phyloP scores from a whole-genome alignment of 805 yeast species.

The Saturnispora gosingensis region DNA sequence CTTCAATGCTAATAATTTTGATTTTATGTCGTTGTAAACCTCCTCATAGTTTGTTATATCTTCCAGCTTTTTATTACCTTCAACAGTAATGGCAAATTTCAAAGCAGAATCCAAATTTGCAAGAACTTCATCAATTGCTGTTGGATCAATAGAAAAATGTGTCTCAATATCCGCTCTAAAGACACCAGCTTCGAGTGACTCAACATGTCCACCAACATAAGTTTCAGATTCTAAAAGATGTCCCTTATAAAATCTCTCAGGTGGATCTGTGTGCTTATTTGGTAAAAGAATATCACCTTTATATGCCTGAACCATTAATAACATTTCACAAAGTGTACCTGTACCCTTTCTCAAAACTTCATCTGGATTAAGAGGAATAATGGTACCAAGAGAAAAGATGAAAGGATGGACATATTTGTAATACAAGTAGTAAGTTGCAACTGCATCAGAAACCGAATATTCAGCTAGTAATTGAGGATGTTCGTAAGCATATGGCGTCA shows the following conservation, averaged over 20 bases:
- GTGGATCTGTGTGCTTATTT: constrained; percentile 87
- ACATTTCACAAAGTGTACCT: constrained; percentile 97
- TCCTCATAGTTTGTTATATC: constrained; percentile 79
- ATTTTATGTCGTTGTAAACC: constrained; percentile 48
- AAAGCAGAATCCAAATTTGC: constrained; percentile 67
- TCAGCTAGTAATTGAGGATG: constrained; percentile 89
- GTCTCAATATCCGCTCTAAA: constrained; percentile 79
- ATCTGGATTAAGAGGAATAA: constrained; percentile 93
- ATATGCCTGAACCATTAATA: constrained; percentile 93
- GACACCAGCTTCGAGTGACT: constrained; percentile 95
- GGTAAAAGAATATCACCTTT: constrained; percentile 70
- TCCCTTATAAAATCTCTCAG: constrained; percentile 92
- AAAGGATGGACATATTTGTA: constrained; percentile 97
- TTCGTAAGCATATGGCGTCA: constrained; percentile 96
- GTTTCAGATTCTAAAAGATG: constrained; percentile 92
- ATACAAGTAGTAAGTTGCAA: constrained; percentile 92
- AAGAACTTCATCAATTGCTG: constrained; percentile 72
- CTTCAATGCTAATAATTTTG: constrained; percentile 48
- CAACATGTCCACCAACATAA: constrained; percentile 98
- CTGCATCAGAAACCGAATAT: constrained; percentile 98
- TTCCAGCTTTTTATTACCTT: constrained; percentile 59
- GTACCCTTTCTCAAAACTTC: constrained; percentile 95
- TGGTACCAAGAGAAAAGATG: constrained; percentile 89
- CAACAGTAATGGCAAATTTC: constrained; percentile 76
- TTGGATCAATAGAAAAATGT: constrained; percentile 70